Percentiles rank a stretch among this genome's conserved stretches.
Evolutionary conservation across 2,329 filamentous ascomycete genomes (phyloP).

Genomic region (Botrytis aclada): DNA sequence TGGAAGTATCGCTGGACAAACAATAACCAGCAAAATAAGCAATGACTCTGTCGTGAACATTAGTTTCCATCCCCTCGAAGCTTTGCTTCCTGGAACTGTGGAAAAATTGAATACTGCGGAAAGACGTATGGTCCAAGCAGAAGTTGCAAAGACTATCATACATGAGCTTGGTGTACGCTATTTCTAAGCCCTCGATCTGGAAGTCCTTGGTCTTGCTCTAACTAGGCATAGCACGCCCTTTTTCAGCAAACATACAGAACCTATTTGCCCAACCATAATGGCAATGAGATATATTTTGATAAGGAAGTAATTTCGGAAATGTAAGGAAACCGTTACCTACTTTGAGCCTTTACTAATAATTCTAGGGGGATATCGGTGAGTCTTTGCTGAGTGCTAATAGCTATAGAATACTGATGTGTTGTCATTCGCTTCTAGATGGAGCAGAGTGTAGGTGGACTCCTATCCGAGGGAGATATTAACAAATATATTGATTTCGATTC

Average conservation of each 20-base stretch:
- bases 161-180: constrained; percentile 16
- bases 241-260: background rate
- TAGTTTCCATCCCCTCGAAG: background rate
- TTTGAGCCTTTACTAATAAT: background rate
- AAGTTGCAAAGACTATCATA: constrained; percentile 6
- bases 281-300: background rate
- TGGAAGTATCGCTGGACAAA: background rate
- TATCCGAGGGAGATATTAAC: background rate
- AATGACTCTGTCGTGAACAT: background rate
- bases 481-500: background rate
- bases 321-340: background rate
- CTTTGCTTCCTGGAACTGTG: constrained; percentile 11
- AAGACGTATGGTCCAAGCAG: background rate
- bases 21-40: background rate
- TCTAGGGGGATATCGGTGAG: constrained; percentile 7
- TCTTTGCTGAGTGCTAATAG: background rate
- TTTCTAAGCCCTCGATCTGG: background rate
- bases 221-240: background rate
- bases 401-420: background rate
- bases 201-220: background rate
- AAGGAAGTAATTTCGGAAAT: background rate
- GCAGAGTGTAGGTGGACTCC: background rate
- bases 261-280: background rate
- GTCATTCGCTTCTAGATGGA: background rate
- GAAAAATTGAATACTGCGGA: constrained; percentile 14